Evolutionary conservation across 108 stramenopile genomes (phyloP).

Genomic region (Aurantiochytrium sp.): DNA sequence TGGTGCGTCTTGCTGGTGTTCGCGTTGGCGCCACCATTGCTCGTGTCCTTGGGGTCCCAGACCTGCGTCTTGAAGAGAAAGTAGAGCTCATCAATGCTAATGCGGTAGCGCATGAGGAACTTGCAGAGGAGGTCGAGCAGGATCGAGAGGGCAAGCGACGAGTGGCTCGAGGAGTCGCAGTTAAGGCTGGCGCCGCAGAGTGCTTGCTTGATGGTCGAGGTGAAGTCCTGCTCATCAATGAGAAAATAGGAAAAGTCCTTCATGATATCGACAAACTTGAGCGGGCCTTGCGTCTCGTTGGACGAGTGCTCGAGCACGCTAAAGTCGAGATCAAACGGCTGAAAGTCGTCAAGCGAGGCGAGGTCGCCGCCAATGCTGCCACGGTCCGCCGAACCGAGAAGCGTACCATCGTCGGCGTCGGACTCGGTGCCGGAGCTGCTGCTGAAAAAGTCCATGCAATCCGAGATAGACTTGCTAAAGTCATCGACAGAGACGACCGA

Average conservation of each 20-base stretch:
- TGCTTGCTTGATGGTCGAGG: neutral
- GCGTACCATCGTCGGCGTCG: neutral
- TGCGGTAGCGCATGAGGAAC: constrained; percentile 1
- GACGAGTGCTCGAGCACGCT: neutral
- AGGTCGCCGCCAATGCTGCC: constrained; percentile 6
- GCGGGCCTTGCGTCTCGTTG: neutral
- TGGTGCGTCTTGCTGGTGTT: neutral
- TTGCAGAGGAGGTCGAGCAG: neutral
- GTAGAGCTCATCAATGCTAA: neutral
- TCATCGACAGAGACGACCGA: neutral
- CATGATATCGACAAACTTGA: neutral
- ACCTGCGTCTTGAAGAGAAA: constrained; percentile 2
- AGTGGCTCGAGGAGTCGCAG: neutral
- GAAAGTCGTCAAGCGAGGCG: neutral
- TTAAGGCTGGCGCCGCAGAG: neutral
- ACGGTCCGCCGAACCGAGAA: neutral
- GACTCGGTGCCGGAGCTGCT: neutral
- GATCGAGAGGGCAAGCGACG: neutral
- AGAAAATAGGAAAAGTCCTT: constrained; percentile 10
- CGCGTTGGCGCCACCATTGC: neutral
- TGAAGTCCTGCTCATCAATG: neutral
- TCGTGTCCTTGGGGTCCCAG: neutral
- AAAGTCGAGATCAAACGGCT: constrained; percentile 7
- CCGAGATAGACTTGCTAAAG: neutral
- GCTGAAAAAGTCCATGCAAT: neutral